Evolutionary conservation across 306 rosid species (phyloP).

Genomic region (Glycine tomentella): DNA sequence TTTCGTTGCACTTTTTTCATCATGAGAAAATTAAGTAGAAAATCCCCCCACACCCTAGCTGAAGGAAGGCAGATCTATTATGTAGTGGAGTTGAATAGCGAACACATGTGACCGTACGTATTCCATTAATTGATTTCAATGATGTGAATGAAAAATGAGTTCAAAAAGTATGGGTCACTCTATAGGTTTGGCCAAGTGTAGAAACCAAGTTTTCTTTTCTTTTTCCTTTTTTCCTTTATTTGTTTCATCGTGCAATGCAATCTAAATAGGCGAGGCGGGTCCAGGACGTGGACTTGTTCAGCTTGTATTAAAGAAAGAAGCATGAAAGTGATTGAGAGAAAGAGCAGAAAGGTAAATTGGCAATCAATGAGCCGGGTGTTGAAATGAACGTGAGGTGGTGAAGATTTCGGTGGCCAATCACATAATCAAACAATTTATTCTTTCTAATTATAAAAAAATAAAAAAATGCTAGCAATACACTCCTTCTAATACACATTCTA

Average conservation of each 20-base stretch:
- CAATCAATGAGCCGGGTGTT: constrained; percentile 31
- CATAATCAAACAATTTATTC: constrained; percentile 19
- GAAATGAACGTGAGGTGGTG: constrained; percentile 10
- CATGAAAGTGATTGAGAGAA: constrained; percentile 25
- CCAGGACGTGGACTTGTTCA: constrained; percentile 32
- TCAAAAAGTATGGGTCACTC: constrained; percentile 36
- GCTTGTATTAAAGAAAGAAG: not conserved
- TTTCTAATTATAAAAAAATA: not conserved
- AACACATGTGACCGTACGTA: not conserved
- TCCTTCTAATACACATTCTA: no score
- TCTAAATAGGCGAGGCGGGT: constrained; percentile 49
- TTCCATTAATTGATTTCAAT: constrained; percentile 9
- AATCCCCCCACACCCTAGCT: no score
- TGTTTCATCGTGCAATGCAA: constrained; percentile 27
- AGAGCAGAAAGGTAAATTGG: not conserved
- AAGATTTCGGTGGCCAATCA: constrained; percentile 40
- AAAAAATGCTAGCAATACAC: no score
- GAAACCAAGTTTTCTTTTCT: constrained; percentile 47
- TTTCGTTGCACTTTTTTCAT: no score
- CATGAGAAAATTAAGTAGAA: no score
- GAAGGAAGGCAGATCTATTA: not conserved
- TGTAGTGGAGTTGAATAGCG: constrained; percentile 32
- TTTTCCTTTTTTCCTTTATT: not conserved
- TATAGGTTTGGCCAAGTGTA: constrained; percentile 33
- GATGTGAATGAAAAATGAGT: constrained; percentile 10